These are phyloP conservation scores for Fusarium sublunatum DNA, from an alignment of 2,329 filamentous ascomycete species.

Conservation along the genomic window DNA sequence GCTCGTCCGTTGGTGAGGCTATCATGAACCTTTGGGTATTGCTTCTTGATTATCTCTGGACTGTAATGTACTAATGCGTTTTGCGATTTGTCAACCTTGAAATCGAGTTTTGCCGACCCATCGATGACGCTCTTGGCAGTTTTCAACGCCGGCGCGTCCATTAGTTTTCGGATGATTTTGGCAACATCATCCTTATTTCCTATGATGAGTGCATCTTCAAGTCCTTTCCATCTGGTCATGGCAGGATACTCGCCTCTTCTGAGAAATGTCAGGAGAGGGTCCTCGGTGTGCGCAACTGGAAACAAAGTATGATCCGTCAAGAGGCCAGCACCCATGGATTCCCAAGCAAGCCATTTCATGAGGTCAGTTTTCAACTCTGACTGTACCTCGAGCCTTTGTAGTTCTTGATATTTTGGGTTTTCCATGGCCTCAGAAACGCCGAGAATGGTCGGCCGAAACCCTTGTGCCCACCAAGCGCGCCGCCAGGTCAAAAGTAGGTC, in stretches of 20 bases:
- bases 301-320: constrained; percentile 82
- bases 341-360: constrained; percentile 92
- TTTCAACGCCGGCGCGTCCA: constrained; percentile 64
- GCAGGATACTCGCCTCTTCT: constrained; percentile 79
- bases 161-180: constrained; percentile 69
- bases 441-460: constrained; percentile 86
- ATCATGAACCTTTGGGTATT: constrained; percentile 75
- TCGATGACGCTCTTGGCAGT: constrained; percentile 72
- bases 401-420: constrained; percentile 79
- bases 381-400: constrained; percentile 73
- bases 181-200: constrained; percentile 74
- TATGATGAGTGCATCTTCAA: constrained; percentile 78
- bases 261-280: constrained; percentile 76
- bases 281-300: constrained; percentile 83
- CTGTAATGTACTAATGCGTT: constrained; percentile 83
- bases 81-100: constrained; percentile 73
- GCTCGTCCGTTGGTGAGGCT: constrained; percentile 67
- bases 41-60: constrained; percentile 67
- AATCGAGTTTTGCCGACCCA: constrained; percentile 67
- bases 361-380: constrained; percentile 74
- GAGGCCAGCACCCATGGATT: constrained; percentile 86
- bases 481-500: constrained; percentile 87
- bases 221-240: constrained; percentile 77
- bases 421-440: constrained; percentile 82
- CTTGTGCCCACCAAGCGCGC: constrained; percentile 94